Percentiles rank a stretch among this genome's conserved stretches.
Conservation (phyloP, 2,329 filamentous ascomycete species). For the Aspergillus clavatus region DNA sequence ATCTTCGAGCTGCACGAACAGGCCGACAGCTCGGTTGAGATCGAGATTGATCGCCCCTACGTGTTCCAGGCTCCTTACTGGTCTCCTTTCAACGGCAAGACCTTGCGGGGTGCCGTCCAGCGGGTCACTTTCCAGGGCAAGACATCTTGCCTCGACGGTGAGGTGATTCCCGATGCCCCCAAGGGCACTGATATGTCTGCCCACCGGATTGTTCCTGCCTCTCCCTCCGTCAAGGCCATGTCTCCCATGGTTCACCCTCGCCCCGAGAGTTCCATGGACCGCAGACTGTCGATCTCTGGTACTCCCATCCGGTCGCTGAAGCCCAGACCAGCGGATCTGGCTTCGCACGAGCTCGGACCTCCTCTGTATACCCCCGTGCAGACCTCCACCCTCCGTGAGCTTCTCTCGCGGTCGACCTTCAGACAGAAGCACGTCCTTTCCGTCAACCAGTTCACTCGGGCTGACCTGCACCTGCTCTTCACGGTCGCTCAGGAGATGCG, state of each 20-base stretch:
- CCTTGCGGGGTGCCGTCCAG: conserved; percentile 65
- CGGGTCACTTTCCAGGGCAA: conserved; percentile 70
- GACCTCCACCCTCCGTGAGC: conserved; percentile 57
- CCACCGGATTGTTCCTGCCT: conserved; percentile 50
- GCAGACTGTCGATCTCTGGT: conserved; percentile 34
- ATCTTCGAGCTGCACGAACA: conserved; percentile 83
- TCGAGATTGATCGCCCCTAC: conserved; percentile 70
- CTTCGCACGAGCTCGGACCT: conserved; percentile 35
- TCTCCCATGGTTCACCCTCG: conserved; percentile 39
- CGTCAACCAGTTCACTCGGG: conserved; percentile 81
- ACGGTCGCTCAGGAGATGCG: conserved; percentile 98
- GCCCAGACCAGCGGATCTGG: conserved; percentile 20
- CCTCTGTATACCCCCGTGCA: conserved; percentile 46
- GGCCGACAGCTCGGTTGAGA: conserved; percentile 65
- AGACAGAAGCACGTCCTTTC: conserved; percentile 87
- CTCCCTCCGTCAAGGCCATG: conserved; percentile 53
- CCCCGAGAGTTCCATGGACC: conserved; percentile 34
- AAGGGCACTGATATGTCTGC: conserved; percentile 72
- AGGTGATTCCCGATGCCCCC: conserved; percentile 51
- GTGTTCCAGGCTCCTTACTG: conserved; percentile 53
- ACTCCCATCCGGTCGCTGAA: conserved; percentile 36
- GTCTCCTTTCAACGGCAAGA: conserved; percentile 69
- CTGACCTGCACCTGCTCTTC: conserved; percentile 89
- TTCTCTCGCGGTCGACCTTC: conserved; percentile 78
- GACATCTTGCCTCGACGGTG: conserved; percentile 70